Conservation (phyloP, 352 stramenopile genomes). For the Pythium dissimile region DNA sequence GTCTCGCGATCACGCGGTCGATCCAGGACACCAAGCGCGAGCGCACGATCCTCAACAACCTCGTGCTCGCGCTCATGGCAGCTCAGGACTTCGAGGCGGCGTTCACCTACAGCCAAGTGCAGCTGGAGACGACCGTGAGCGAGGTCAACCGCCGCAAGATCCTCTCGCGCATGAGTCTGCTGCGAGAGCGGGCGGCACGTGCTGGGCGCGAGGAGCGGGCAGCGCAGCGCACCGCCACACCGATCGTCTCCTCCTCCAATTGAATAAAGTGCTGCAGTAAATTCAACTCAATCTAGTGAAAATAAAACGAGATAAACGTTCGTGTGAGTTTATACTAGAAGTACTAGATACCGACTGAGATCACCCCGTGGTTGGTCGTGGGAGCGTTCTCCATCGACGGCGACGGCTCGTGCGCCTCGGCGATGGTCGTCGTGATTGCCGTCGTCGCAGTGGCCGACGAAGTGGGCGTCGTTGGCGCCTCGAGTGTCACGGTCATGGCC, state of each 20-base stretch:
- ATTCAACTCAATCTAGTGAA: too few relatives aligned
- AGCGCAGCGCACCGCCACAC: background rate
- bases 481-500: constrained; percentile 15
- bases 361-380: background rate
- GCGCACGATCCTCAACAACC: constrained; percentile 81
- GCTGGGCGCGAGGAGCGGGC: constrained; percentile 7
- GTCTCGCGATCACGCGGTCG: constrained; percentile 63
- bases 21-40: constrained; percentile 76
- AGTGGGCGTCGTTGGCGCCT: background rate
- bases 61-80: constrained; percentile 72
- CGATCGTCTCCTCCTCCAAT: too few relatives aligned
- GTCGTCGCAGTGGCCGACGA: background rate
- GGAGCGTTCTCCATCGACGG: background rate
- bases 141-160: constrained; percentile 79
- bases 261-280: too few relatives aligned
- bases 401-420: background rate
- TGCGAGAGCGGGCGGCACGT: constrained; percentile 41
- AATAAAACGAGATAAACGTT: too few relatives aligned
- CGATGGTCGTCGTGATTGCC: background rate
- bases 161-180: constrained; percentile 68
- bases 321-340: too few relatives aligned
- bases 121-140: constrained; percentile 64
- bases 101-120: constrained; percentile 60
- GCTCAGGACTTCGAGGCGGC: constrained; percentile 53
- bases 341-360: constrained; percentile 20